Base-by-base conservation (phyloP, 1,284 basidiomycete species). In the Cryptococcus neoformans region DNA sequence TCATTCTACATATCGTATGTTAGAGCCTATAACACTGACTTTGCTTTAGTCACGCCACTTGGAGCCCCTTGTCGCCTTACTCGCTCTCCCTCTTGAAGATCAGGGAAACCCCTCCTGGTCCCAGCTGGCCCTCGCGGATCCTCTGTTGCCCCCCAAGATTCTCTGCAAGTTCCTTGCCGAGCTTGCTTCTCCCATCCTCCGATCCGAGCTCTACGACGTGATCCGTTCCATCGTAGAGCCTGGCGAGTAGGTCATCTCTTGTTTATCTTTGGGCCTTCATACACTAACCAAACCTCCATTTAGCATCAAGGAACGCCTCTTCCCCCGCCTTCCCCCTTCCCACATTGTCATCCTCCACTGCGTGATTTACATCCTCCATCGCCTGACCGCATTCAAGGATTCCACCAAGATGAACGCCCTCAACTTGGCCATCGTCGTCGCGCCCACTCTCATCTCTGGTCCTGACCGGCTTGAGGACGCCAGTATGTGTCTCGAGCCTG, bases 381-480 rank as follows among this genome's bases (percentile, higher is more conserved):
- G 65, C 38, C 54, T 74, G 2, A 48, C 60, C 7, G 10, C 55
- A 2, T 53, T 59, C 62, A 64, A 70, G 51, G 6, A 28, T 1
- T 10, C 37, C 4, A 70, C 69, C 0, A 65, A 65, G 28, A 76
- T 76, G 74, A 54, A 61, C 1, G 42, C 69, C 4, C 51, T 59
- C 4, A 56, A 57, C 8, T 56, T 69, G 6, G 66, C 74, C 0
- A 73, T 74, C 49, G 64, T 69, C 11, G 53, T 74, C 17, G 67
- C 74, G 1, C 74, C 74, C 5, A 47, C 62, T 4, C 59, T 76
- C 39, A 67, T 76, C n/a, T 12, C 49, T 5, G 65, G 68, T 6
- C 57, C 62, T 3, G 65, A 75, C 49, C 60, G 67, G 7, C 46
- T 72, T 6, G 67, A 67, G 51, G 74, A 76, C 54, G 63, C 67